Percentiles rank a stretch among this genome's conserved stretches.
Evolutionary conservation across 2,329 filamentous ascomycete genomes (phyloP).

Genomic region (Trichoderma sp.): DNA sequence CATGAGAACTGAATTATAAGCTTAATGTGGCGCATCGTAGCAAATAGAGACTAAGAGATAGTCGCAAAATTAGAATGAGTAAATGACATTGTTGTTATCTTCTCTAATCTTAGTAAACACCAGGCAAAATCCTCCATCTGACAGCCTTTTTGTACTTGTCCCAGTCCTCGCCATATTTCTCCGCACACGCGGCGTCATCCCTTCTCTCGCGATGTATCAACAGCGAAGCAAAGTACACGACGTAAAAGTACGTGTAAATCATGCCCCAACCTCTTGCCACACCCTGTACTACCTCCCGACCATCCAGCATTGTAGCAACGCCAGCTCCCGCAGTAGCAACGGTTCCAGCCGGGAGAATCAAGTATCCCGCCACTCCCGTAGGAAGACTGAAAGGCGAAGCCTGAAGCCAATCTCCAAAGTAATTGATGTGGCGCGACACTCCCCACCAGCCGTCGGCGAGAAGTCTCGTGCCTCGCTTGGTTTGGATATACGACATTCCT

Average conservation of each 20-base stretch:
- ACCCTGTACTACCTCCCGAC: slow-evolving; percentile 63
- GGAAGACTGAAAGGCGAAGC: slow-evolving; percentile 82
- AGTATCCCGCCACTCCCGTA: slow-evolving; percentile 76
- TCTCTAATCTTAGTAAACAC: slow-evolving; percentile 60
- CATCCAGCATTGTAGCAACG: slow-evolving; percentile 53
- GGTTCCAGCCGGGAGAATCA: slow-evolving; percentile 56
- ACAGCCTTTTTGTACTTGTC: slow-evolving; percentile 77
- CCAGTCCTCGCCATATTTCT: slow-evolving; percentile 90
- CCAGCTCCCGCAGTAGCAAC: slow-evolving; percentile 36
- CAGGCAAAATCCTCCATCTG: slow-evolving; percentile 73
- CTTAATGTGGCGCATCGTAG: neutral
- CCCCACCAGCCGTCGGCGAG: slow-evolving; percentile 91
- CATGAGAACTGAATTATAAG: neutral
- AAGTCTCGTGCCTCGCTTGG: slow-evolving; percentile 72
- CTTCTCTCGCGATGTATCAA: slow-evolving; percentile 78
- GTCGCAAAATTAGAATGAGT: neutral
- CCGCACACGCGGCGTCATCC: slow-evolving; percentile 80
- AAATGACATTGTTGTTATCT: neutral
- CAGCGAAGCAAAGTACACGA: slow-evolving; percentile 80
- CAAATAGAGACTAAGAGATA: too few species aligned
- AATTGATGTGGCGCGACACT: slow-evolving; percentile 84
- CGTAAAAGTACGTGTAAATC: slow-evolving; percentile 86
- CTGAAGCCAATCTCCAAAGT: slow-evolving; percentile 89
- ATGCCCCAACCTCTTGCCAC: slow-evolving; percentile 76
- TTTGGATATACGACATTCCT: slow-evolving; percentile 79